phyloP scores from a whole-genome alignment of 108 stramenopile genomes.

The Fragilaria radians region DNA sequence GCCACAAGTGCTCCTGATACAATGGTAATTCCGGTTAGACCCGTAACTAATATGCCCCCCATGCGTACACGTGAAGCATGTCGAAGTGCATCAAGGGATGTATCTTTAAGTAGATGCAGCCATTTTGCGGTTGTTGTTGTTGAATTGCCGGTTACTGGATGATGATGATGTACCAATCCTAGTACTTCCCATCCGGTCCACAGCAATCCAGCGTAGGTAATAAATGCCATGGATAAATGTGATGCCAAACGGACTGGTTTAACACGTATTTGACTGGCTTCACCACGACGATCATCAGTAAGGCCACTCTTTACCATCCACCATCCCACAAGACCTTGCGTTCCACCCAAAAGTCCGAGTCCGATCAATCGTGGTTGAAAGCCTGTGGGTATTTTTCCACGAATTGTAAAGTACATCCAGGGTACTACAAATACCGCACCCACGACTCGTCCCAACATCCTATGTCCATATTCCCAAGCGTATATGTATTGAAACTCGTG shows the following conservation, averaged over 20 bases:
- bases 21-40: conserved; percentile 79
- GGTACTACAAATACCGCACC: conserved; percentile 87
- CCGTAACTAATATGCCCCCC: conserved; percentile 45
- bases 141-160: not conserved
- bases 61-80: conserved; percentile 50
- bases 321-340: conserved; percentile 99
- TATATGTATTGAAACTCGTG: conserved; percentile 99
- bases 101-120: conserved; percentile 22
- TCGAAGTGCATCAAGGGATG: conserved; percentile 42
- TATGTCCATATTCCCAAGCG: conserved; percentile 98
- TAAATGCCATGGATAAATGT: conserved; percentile 94
- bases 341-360: conserved; percentile 92
- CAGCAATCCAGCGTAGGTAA: conserved; percentile 85
- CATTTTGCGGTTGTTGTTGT: conserved; percentile 9
- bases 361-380: conserved; percentile 77
- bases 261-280: conserved; percentile 91
- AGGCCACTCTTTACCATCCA: conserved; percentile 99
- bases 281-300: conserved; percentile 82
- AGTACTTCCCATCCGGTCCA: conserved; percentile 92
- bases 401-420: conserved; percentile 78
- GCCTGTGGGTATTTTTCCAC: conserved; percentile 69
- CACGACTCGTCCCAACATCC: conserved; percentile 94
- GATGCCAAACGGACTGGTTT: conserved; percentile 92
- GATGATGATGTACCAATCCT: conserved; percentile 47
- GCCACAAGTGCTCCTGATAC: conserved; percentile 95